Percentiles rank a stretch among this genome's conserved stretches.
These are phyloP conservation scores for Curvularia sp. DNA, from an alignment of 2,329 filamentous ascomycete species.

Conservation along the genomic window DNA sequence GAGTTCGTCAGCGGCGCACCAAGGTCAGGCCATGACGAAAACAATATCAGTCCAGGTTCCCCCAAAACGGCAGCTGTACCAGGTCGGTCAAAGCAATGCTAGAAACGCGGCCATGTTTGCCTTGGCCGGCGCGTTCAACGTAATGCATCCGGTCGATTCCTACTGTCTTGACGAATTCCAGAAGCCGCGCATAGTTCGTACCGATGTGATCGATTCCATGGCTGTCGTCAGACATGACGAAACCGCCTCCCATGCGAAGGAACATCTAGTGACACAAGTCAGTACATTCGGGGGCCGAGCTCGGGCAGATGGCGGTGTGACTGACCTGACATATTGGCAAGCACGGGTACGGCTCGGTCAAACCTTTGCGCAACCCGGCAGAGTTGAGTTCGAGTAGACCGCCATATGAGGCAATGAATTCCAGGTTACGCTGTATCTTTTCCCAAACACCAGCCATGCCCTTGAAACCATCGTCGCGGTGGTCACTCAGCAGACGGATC, in stretches of 20 bases:
- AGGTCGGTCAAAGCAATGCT: constrained; percentile 42
- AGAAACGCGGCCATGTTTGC: constrained; percentile 42
- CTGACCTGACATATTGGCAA: constrained; percentile 76
- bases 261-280: constrained; percentile 64
- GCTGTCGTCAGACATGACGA: constrained; percentile 94
- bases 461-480: constrained; percentile 68
- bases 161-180: constrained; percentile 72
- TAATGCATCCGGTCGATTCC: constrained; percentile 66
- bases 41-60: constrained; percentile 22
- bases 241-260: constrained; percentile 73
- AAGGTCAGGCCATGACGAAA: constrained; percentile 6
- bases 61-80: constrained; percentile 42
- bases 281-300: constrained; percentile 19
- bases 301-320: constrained; percentile 37
- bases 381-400: constrained; percentile 91
- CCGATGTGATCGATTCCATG: constrained; percentile 87
- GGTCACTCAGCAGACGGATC: constrained; percentile 77
- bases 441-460: constrained; percentile 73
- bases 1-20: constrained; percentile 15
- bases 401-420: constrained; percentile 72
- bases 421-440: constrained; percentile 75
- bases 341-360: constrained; percentile 88
- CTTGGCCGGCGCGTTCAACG: constrained; percentile 36
- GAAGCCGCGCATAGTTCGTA: constrained; percentile 76
- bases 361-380: constrained; percentile 84